phyloP scores from a whole-genome alignment of 2,329 filamentous ascomycete species.

The Trichophyton mentagrophytes region DNA sequence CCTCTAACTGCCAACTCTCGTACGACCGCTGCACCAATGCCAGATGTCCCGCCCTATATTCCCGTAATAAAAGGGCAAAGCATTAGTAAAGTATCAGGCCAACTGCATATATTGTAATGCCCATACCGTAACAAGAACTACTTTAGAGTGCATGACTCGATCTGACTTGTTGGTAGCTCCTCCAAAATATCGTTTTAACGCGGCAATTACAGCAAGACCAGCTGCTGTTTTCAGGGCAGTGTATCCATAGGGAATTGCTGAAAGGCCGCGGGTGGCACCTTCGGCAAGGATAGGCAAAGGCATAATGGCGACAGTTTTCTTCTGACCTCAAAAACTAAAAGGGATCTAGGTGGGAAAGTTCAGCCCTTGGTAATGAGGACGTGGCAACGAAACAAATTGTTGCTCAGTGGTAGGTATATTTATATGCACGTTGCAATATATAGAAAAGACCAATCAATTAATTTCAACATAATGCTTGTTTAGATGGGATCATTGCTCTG shows the following conservation, averaged over 20 bases:
- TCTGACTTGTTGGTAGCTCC: slow-evolving; percentile 65
- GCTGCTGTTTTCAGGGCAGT: slow-evolving; percentile 41
- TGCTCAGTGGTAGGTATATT: too few species aligned
- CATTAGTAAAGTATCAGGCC: background rate
- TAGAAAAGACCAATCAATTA: background rate
- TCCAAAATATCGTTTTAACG: slow-evolving; percentile 62
- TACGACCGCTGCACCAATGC: slow-evolving; percentile 69
- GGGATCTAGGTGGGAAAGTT: too few species aligned
- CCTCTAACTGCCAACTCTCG: slow-evolving; percentile 65
- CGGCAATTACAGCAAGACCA: slow-evolving; percentile 40
- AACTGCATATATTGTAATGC: background rate
- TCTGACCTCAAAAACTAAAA: background rate
- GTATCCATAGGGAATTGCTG: slow-evolving; percentile 42
- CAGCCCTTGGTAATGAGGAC: too few species aligned
- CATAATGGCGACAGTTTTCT: slow-evolving; percentile 33
- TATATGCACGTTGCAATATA: background rate
- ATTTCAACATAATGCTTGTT: too few species aligned
- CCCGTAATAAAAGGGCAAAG: slow-evolving; percentile 11
- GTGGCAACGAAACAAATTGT: too few species aligned
- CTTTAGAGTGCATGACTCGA: slow-evolving; percentile 80
- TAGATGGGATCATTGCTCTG: too few species aligned
- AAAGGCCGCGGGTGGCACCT: slow-evolving; percentile 42
- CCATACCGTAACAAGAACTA: slow-evolving; percentile 74
- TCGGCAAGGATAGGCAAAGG: slow-evolving; percentile 48
- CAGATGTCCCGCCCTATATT: slow-evolving; percentile 68